Base-by-base conservation (phyloP, 305 asterid genomes). In the Solanum hybrid region DNA sequence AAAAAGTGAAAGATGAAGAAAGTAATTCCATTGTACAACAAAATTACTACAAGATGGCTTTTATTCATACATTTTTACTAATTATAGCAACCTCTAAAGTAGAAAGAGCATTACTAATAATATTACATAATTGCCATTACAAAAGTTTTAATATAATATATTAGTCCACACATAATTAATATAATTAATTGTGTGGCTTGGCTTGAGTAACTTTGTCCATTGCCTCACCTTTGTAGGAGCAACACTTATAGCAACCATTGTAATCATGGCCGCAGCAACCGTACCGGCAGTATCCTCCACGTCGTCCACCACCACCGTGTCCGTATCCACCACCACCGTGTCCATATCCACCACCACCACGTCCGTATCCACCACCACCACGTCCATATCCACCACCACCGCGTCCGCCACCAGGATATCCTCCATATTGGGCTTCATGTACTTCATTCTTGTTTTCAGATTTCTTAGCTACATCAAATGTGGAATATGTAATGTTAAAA, bases 161-260 rank as follows among this genome's bases (percentile, higher is more conserved):
- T 42, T 38, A 26, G 51, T 35, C 27, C 34, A 45, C 29, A 45
- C 72, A 29, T 29, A 17, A 73, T 4, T 81, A 60, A 56, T 17
- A 22, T 22, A 22, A 51, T 82, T 26, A 82, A 24, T 82, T 51
- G 9, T 45, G 87, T 45, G 93, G 91, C 88, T 89, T 84, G 7
- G 45, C 45, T 89, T 85, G 45, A 10, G 42, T 15, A 13, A 85
- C 79, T 29, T 79, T 89, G 34, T 92, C 91, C 37, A 87, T 72
- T 19, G 91, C 88, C 88, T 92, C 91, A 2, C 94, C 93, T 2
- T 91, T 91, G 60, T 72, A 91, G 64, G 29, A 88, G 88, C 94
- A 93, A 86, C 93, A 92, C 82, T 87, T 87, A 38, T 91, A 69
- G 32, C 95, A 91, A 7, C 91, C 89, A 22, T 77, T 2, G 87